Percentiles rank a stretch among this genome's conserved stretches.
Evolutionary conservation across 129 eudicot species (phyloP).

Genomic region (Flaveria ramosissima): DNA sequence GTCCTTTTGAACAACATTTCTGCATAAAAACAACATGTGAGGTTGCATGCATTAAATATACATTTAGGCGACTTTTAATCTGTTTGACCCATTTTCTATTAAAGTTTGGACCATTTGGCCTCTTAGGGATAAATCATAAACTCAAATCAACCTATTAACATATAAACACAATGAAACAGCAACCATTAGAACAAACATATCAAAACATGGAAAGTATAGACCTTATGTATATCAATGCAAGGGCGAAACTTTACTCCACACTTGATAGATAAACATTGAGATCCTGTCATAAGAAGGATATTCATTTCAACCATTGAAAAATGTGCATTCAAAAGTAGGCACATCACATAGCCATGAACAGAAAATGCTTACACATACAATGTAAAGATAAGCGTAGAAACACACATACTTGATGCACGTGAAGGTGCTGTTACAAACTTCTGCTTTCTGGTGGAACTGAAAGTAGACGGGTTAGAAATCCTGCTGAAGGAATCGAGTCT

Average conservation of each 20-base stretch:
- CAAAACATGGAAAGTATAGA: slow-evolving; percentile 18
- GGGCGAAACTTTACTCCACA: slow-evolving; percentile 89
- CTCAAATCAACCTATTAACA: not conserved
- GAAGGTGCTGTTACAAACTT: slow-evolving; percentile 31
- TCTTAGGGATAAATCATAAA: not conserved
- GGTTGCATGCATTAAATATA: not conserved
- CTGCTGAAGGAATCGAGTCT: slow-evolving; percentile 24
- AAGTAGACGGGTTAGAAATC: slow-evolving; percentile 14
- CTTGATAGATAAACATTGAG: slow-evolving; percentile 45
- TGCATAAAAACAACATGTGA: not conserved
- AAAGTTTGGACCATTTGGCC: not conserved
- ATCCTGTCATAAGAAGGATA: slow-evolving; percentile 32
- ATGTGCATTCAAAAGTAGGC: not conserved
- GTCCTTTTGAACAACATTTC: not conserved
- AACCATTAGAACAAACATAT: not conserved
- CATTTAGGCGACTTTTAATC: not conserved
- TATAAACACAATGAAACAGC: not conserved
- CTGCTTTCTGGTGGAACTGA: slow-evolving; percentile 5
- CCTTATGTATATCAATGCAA: slow-evolving; percentile 98
- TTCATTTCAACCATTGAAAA: not conserved
- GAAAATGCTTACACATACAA: not conserved
- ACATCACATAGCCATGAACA: not conserved
- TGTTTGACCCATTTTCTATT: not conserved
- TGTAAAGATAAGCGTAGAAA: not conserved
- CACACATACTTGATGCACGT: slow-evolving; percentile 30